Evolutionary conservation across 768 basidiomycete genomes (phyloP).

Genomic region (Pleurotus sapidus): DNA sequence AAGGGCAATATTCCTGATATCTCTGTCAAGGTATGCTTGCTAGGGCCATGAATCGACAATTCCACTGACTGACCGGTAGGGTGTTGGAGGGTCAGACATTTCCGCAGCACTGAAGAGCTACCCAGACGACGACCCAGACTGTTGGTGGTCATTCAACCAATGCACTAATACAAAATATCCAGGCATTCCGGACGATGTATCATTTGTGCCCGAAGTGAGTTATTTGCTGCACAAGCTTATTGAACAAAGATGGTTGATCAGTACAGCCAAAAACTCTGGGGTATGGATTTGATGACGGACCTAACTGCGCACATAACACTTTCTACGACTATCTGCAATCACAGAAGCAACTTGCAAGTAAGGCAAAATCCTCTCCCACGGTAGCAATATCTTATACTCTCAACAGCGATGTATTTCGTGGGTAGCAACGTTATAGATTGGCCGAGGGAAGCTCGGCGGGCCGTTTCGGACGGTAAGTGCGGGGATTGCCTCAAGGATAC

Average conservation of each 20-base stretch:
- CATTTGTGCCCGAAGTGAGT: constrained; percentile 45
- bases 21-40: constrained; percentile 30
- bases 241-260: not conserved
- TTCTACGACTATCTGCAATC: constrained; percentile 54
- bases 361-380: constrained; percentile 20
- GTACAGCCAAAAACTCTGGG: constrained; percentile 51
- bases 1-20: constrained; percentile 44
- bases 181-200: constrained; percentile 41
- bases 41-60: not conserved
- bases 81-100: constrained; percentile 11
- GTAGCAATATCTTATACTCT: not conserved
- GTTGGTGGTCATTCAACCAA: constrained; percentile 45
- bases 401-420: constrained; percentile 57
- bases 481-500: not conserved
- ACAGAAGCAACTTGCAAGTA: constrained; percentile 60
- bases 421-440: constrained; percentile 56
- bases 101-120: constrained; percentile 29
- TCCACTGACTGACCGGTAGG: too few species aligned
- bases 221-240: not conserved
- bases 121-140: constrained; percentile 41
- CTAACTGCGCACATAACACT: constrained; percentile 60
- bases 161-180: constrained; percentile 47
- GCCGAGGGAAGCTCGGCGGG: constrained; percentile 56
- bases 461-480: constrained; percentile 41
- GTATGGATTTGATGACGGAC: constrained; percentile 64